phyloP scores from a whole-genome alignment of 2,329 filamentous ascomycete species.

The Aspergillus sp. region DNA sequence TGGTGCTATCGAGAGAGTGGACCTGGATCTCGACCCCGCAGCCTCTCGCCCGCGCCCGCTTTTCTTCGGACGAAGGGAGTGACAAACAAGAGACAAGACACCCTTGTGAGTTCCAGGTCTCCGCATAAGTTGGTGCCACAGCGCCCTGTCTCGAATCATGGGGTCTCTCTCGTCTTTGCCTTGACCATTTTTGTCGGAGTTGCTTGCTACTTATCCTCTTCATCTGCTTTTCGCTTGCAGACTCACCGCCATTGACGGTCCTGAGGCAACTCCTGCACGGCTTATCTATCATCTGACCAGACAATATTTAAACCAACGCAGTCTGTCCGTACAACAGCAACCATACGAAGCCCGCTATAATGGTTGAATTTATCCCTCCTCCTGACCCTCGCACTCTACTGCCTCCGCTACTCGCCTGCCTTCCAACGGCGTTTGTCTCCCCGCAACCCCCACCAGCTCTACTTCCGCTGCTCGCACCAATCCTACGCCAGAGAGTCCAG shows the following conservation, averaged over 20 bases:
- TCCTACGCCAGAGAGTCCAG: conserved; percentile 62
- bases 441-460: conserved; percentile 60
- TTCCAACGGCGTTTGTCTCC: conserved; percentile 61
- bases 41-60: conserved; percentile 10
- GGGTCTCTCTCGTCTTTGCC: not conserved
- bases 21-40: conserved; percentile 12
- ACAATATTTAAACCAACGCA: not conserved
- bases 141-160: not conserved
- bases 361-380: conserved; percentile 55
- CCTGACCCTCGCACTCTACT: conserved; percentile 59
- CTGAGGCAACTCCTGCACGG: not conserved
- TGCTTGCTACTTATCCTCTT: not conserved
- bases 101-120: not conserved
- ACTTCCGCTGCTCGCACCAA: conserved; percentile 61
- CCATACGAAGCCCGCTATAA: conserved; percentile 28
- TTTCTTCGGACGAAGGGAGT: conserved; percentile 19
- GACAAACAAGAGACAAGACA: not conserved
- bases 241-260: not conserved
- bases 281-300: not conserved
- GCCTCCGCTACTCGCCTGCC: conserved; percentile 63
- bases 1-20: not conserved
- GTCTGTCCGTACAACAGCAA: not conserved
- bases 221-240: not conserved
- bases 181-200: not conserved
- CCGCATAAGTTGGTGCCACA: not conserved